Base-by-base conservation (phyloP, 73 alveolate genomes). In the Symbiodinium pilosum region DNA sequence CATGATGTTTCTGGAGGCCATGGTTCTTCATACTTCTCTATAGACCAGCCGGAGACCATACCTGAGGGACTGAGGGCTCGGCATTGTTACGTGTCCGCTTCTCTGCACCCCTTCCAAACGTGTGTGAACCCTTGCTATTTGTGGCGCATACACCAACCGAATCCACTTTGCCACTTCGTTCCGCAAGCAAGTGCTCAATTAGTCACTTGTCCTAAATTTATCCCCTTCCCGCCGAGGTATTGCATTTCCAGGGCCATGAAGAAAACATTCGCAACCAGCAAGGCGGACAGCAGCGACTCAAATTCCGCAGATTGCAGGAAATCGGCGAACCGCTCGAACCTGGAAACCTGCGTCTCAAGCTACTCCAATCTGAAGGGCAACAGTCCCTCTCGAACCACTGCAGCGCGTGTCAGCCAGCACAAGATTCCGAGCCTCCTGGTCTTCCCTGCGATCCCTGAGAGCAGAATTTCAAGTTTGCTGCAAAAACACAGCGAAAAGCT, bases 211-310 rank as follows among this genome's bases (percentile, higher is more conserved):
- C n/a, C n/a, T n/a, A n/a, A 56, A 56, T 24, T 64, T 64, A 38
- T 9, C 20, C 34, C 81, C 81, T 38, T 64, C 38, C 34, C 39
- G 81, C 81, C 81, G 34, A 64, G 81, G 81, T 28, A 64, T 64
- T 64, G 81, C 81, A 64, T 64, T 38, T 64, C 81, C 81, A 64
- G 81, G 81, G 81, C 81, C 81, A 64, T 64, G 81, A 64, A 64
- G 34, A 64, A 64, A 18, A 64, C 81, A 20, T 64, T 64, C 30
- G 81, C 81, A 64, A 64, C 81, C 81, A 64, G 81, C 81, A 64
- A 38, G 9, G 81, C 81, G 24, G 81, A 64, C 81, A 64, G 81
- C 39, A 38, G 39, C 38, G 81, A 64, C 34, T 64, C 81, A 64
- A 64, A 64, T 18, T 9, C 18, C 30, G 81, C 81, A 64, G 81